Conservation (phyloP, 352 stramenopile species). For the Globisporangium ultimum region DNA sequence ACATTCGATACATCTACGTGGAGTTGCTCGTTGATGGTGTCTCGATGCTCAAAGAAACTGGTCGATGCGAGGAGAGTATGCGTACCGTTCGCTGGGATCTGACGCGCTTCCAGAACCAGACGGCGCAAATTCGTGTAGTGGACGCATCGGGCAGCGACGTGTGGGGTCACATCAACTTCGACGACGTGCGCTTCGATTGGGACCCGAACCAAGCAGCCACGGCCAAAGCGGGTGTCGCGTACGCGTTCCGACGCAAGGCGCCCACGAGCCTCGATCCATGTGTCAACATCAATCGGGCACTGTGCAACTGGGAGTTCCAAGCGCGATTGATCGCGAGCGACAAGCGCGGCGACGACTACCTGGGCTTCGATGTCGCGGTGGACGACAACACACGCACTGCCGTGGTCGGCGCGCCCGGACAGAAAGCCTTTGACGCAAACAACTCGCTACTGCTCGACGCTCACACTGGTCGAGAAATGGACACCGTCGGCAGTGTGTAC, state of each 20-base stretch:
- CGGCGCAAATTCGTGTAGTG: slow-evolving; percentile 92
- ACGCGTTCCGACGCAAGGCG: slow-evolving; percentile 74
- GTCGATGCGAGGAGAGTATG: slow-evolving; percentile 91
- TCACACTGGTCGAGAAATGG: slow-evolving; percentile 21
- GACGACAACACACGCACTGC: slow-evolving; percentile 80
- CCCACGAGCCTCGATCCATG: slow-evolving; percentile 49
- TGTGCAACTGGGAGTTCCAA: slow-evolving; percentile 89
- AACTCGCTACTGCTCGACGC: slow-evolving; percentile 58
- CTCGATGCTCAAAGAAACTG: slow-evolving; percentile 82
- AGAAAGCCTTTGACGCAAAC: slow-evolving; percentile 79
- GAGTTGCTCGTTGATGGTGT: slow-evolving; percentile 94
- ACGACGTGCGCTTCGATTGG: slow-evolving; percentile 95
- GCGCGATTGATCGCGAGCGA: slow-evolving; percentile 86
- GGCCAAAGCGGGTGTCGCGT: slow-evolving; percentile 67
- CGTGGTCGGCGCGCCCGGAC: slow-evolving; percentile 73
- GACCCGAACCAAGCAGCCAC: slow-evolving; percentile 60
- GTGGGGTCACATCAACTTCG: slow-evolving; percentile 97
- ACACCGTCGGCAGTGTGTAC: slow-evolving; percentile 62
- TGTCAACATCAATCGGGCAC: slow-evolving; percentile 50
- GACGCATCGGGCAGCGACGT: slow-evolving; percentile 77
- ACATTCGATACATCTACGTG: slow-evolving; percentile 89
- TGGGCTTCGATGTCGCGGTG: slow-evolving; percentile 85
- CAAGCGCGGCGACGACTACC: slow-evolving; percentile 80
- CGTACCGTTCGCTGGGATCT: slow-evolving; percentile 88
- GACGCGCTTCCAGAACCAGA: slow-evolving; percentile 64